A percentile compares a stretch with the other conserved stretches of the same genome.
phyloP scores from a whole-genome alignment of 169 alveolate genomes.

The Eimeria praecox region DNA sequence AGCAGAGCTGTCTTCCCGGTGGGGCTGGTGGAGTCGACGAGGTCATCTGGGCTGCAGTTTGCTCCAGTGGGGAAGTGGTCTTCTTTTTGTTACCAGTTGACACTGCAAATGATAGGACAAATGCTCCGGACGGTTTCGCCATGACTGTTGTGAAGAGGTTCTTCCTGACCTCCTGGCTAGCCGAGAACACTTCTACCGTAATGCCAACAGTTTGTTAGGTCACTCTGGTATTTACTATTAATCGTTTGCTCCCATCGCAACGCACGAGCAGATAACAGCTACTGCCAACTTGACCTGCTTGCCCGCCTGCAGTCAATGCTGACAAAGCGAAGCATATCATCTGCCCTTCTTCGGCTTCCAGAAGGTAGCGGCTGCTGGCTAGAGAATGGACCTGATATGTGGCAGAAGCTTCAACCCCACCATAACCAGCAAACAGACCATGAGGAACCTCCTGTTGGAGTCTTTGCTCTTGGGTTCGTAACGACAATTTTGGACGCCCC shows the following conservation, averaged over 20 bases:
- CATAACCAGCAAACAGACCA: not conserved
- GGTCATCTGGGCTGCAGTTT: slow-evolving; percentile 62
- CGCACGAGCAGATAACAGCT: not conserved
- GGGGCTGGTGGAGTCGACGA: not conserved
- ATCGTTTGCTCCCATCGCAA: not conserved
- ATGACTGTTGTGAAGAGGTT: slow-evolving; percentile 40
- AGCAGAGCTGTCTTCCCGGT: not conserved
- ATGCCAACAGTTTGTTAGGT: not conserved
- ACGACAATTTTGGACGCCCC: slow-evolving; percentile 12
- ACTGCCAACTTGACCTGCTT: not conserved
- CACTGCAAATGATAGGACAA: not conserved
- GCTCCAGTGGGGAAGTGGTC: slow-evolving; percentile 60
- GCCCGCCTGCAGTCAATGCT: slow-evolving; percentile 42
- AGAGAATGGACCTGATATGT: not conserved
- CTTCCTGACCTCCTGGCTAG: slow-evolving; percentile 65
- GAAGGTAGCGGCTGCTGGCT: slow-evolving; percentile 71
- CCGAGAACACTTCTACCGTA: slow-evolving; percentile 16
- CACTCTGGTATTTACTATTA: not conserved
- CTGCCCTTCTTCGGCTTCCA: slow-evolving; percentile 17
- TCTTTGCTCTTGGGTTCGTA: slow-evolving; percentile 38
- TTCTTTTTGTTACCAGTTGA: not conserved
- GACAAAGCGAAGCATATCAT: not conserved
- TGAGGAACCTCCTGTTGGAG: not conserved
- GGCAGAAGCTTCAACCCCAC: slow-evolving; percentile 1
- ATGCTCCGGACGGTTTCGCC: not conserved